These are phyloP conservation scores for Jaminaea rosea DNA, from an alignment of 1,284 basidiomycete genomes.

Conservation along the genomic window DNA sequence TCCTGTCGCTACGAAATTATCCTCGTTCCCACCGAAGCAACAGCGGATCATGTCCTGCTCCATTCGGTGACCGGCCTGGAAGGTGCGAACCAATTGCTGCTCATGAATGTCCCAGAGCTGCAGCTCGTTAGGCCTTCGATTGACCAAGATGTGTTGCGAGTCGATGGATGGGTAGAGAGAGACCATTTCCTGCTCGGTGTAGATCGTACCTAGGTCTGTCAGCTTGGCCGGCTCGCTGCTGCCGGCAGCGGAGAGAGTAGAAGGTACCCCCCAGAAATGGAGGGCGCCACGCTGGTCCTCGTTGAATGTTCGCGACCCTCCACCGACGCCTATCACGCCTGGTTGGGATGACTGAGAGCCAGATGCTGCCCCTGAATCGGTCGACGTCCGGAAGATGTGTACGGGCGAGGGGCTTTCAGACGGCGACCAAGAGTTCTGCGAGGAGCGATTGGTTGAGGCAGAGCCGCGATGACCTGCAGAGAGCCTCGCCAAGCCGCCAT, in stretches of 20 bases:
- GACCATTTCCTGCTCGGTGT: constrained; percentile 63
- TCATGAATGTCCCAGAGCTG: constrained; percentile 71
- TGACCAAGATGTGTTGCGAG: constrained; percentile 77
- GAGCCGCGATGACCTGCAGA: too few relatives aligned
- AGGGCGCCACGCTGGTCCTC: constrained; percentile 53
- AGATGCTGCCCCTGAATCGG: not conserved
- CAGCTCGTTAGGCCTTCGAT: constrained; percentile 61
- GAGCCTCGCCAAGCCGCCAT: too few relatives aligned
- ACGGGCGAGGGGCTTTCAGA: too few relatives aligned
- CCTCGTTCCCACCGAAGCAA: constrained; percentile 85
- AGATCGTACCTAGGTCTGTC: too few relatives aligned
- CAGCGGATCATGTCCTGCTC: constrained; percentile 68
- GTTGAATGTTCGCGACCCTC: constrained; percentile 46
- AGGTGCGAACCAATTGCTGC: constrained; percentile 54
- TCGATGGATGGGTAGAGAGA: constrained; percentile 61
- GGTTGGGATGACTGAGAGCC: not conserved
- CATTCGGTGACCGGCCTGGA: constrained; percentile 28
- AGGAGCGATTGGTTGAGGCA: constrained; percentile 14
- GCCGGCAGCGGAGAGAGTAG: constrained; percentile 4
- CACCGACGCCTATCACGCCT: constrained; percentile 39
- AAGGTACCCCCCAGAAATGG: constrained; percentile 63
- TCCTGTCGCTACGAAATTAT: constrained; percentile 82
- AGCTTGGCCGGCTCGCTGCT: too few relatives aligned
- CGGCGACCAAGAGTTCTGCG: constrained; percentile 11
- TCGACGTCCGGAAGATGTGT: constrained; percentile 6